Percentiles rank a stretch among this genome's conserved stretches.
These are phyloP conservation scores for Magnusiomyces clavatus DNA, from an alignment of 1,139 yeast species.

Conservation along the genomic window DNA sequence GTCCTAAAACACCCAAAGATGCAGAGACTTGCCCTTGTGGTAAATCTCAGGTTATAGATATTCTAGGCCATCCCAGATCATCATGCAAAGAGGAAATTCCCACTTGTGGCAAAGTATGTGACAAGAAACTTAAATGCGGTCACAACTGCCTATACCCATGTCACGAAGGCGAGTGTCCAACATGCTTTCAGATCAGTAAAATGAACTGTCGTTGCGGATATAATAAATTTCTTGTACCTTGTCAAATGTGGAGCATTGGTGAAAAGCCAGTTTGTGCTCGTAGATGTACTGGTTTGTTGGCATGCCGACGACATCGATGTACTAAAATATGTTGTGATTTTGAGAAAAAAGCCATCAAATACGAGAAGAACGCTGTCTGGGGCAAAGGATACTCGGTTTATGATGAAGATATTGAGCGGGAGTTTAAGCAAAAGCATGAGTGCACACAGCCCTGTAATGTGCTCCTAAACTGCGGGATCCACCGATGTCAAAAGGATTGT, in stretches of 20 bases:
- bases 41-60: constrained; percentile 35
- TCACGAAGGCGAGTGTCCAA: constrained; percentile 69
- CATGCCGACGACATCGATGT: constrained; percentile 79
- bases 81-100: constrained; percentile 69
- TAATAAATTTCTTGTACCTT: constrained; percentile 51
- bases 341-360: constrained; percentile 43
- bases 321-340: constrained; percentile 58
- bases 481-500: constrained; percentile 66
- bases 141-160: constrained; percentile 60
- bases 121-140: constrained; percentile 61
- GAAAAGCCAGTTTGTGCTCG: constrained; percentile 57
- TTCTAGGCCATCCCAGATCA: constrained; percentile 40
- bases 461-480: constrained; percentile 62
- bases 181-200: constrained; percentile 45
- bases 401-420: constrained; percentile 2
- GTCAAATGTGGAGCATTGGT: constrained; percentile 47
- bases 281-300: constrained; percentile 67
- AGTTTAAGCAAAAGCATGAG: constrained; percentile 41
- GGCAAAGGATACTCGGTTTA: constrained; percentile 29
- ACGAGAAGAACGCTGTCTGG: constrained; percentile 32
- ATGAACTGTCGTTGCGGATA: constrained; percentile 46
- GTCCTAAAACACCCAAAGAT: constrained; percentile 56
- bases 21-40: constrained; percentile 77
- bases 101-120: constrained; percentile 60
- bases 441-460: constrained; percentile 68